These are phyloP conservation scores for Serendipita sp. DNA, from an alignment of 768 basidiomycete species.

Conservation along the genomic window DNA sequence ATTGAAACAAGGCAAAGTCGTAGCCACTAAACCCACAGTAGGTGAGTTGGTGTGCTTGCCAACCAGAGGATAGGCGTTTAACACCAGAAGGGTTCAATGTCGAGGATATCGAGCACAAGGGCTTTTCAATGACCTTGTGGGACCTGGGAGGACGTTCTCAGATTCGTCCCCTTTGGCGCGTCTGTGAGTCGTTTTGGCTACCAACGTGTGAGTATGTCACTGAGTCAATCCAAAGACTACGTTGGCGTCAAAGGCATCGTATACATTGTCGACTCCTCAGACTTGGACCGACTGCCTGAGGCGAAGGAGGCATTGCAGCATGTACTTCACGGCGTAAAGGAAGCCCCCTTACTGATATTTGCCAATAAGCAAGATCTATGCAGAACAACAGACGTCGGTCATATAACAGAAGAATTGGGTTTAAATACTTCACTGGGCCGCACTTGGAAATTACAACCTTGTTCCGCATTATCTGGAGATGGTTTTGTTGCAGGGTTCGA, in stretches of 20 bases:
- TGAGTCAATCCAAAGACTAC: not conserved
- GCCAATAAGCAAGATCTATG: constrained; percentile 9
- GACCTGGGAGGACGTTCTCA: not conserved
- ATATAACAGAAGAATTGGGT: not conserved
- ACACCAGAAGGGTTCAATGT: not conserved
- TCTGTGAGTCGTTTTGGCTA: not conserved
- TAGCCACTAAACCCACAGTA: no score
- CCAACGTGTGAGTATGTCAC: not conserved
- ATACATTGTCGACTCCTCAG: constrained; percentile 47
- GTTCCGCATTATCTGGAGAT: constrained; percentile 85
- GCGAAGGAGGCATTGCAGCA: constrained; percentile 33
- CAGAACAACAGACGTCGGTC: not conserved
- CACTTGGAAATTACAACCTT: not conserved
- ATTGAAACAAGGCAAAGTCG: not conserved
- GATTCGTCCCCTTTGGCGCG: not conserved
- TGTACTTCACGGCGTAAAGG: constrained; percentile 30
- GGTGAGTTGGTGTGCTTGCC: no score
- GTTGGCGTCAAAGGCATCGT: constrained; percentile 28
- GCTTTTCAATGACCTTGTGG: not conserved
- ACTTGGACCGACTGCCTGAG: constrained; percentile 34
- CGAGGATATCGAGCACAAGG: not conserved
- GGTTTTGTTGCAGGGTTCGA: constrained; percentile 97
- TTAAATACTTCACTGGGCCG: not conserved
- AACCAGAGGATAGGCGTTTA: not conserved
- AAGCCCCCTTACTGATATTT: constrained; percentile 27